phyloP scores from a whole-genome alignment of 768 basidiomycete species.

The Dacryopinax primogenitus region DNA sequence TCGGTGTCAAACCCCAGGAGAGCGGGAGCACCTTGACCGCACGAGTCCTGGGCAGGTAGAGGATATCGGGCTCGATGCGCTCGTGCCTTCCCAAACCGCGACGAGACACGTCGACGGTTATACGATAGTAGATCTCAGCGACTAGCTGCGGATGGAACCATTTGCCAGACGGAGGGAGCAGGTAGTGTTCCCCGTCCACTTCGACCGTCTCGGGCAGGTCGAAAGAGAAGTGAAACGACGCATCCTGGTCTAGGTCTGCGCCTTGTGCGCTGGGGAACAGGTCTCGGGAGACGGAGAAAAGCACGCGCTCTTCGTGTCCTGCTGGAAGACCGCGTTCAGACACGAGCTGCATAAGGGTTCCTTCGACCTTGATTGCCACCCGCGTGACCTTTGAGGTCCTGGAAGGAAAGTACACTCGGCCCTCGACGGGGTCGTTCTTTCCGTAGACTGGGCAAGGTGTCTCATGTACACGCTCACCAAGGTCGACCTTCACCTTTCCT shows the following conservation, averaged over 20 bases:
- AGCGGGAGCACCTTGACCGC: not conserved
- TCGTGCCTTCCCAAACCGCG: not conserved
- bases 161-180: not conserved
- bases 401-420: not conserved
- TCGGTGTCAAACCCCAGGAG: not conserved
- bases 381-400: not conserved
- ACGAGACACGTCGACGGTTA: not conserved
- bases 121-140: not conserved
- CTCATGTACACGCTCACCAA: not conserved
- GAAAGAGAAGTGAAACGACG: not conserved
- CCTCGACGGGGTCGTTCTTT: not conserved
- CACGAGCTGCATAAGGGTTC: not conserved
- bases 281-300: not conserved
- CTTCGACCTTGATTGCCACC: not conserved
- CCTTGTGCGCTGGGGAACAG: not conserved
- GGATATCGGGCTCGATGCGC: not conserved
- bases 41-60: constrained; percentile 1
- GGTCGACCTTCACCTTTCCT: not conserved
- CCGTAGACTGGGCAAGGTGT: not conserved
- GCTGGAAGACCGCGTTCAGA: constrained; percentile 2
- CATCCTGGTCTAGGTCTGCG: not conserved
- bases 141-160: not conserved
- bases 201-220: not conserved
- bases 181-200: not conserved
- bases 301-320: constrained; percentile 1